Evolutionary conservation across 768 basidiomycete species (phyloP).

Genomic region (Rhizopogon roseolus): DNA sequence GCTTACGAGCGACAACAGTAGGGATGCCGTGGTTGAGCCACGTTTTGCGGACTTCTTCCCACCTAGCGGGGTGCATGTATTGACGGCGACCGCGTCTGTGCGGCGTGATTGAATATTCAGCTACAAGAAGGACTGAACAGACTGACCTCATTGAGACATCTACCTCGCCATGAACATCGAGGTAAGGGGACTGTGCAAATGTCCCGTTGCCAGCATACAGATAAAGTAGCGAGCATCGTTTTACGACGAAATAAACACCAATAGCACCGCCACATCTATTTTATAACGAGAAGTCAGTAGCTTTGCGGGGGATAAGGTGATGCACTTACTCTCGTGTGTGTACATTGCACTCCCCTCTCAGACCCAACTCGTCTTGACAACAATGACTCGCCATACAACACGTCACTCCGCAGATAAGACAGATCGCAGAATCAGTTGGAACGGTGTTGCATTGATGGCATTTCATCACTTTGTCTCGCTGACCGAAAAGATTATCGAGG

Average conservation of each 20-base stretch:
- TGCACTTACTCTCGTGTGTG: conserved; percentile 86
- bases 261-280: conserved; percentile 83
- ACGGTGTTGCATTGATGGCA: conserved; percentile 77
- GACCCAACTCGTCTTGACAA: conserved; percentile 52
- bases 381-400: conserved; percentile 92
- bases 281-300: neutral
- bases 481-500: conserved; percentile 80
- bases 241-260: conserved; percentile 88
- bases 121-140: neutral
- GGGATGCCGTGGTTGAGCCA: conserved; percentile 93
- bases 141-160: conserved; percentile 87
- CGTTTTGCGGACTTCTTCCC: conserved; percentile 87
- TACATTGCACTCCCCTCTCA: conserved; percentile 89
- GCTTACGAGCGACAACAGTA: conserved; percentile 80
- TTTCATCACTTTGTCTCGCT: conserved; percentile 63
- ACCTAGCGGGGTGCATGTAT: conserved; percentile 76
- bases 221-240: conserved; percentile 86
- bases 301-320: neutral
- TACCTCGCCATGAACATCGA: conserved; percentile 92
- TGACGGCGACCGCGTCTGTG: conserved; percentile 83
- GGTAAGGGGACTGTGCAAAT: conserved; percentile 83
- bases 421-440: conserved; percentile 85
- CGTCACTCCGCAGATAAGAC: conserved; percentile 82
- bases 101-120: neutral
- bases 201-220: conserved; percentile 88